A percentile compares a stretch with the other conserved stretches of the same genome.
Evolutionary conservation across 768 basidiomycete species (phyloP).

Genomic region (Kwoniella pini): DNA sequence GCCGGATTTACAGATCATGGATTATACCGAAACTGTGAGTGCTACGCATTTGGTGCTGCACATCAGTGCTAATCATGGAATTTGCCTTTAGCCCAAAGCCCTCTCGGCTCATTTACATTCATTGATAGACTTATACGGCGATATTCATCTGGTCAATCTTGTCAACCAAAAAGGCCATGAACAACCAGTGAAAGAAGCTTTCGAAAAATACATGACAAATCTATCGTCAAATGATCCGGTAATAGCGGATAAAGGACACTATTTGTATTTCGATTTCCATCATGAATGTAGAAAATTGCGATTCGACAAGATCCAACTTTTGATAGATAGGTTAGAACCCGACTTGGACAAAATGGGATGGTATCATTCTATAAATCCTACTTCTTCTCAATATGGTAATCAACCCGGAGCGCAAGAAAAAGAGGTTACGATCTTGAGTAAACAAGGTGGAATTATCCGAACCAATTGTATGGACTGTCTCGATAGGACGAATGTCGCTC

Average conservation of each 20-base stretch:
- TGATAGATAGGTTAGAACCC: conserved; percentile 70
- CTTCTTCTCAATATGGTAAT: conserved; percentile 14
- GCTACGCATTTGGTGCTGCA: too few species aligned
- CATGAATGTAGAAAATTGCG: conserved; percentile 91
- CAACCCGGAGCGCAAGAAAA: neutral
- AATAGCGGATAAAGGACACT: conserved; percentile 70
- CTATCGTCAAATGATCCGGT: conserved; percentile 29
- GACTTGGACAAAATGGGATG: conserved; percentile 59
- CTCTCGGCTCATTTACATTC: conserved; percentile 73
- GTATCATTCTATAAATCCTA: conserved; percentile 54
- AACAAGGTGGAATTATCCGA: conserved; percentile 76
- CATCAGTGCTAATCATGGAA: neutral
- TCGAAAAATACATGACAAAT: conserved; percentile 67
- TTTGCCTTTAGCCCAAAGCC: conserved; percentile 63
- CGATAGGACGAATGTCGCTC: conserved; percentile 95
- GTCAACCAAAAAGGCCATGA: conserved; percentile 94
- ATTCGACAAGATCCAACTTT: conserved; percentile 84
- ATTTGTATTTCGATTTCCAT: conserved; percentile 97
- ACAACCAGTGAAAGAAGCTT: conserved; percentile 90
- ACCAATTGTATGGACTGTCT: conserved; percentile 97
- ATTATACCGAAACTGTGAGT: conserved; percentile 77
- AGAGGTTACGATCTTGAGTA: conserved; percentile 61
- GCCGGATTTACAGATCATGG: conserved; percentile 96
- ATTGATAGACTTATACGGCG: conserved; percentile 72
- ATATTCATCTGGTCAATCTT: conserved; percentile 79